Base-by-base conservation (phyloP, 805 yeast species). In the Kuraishia hungarica region DNA sequence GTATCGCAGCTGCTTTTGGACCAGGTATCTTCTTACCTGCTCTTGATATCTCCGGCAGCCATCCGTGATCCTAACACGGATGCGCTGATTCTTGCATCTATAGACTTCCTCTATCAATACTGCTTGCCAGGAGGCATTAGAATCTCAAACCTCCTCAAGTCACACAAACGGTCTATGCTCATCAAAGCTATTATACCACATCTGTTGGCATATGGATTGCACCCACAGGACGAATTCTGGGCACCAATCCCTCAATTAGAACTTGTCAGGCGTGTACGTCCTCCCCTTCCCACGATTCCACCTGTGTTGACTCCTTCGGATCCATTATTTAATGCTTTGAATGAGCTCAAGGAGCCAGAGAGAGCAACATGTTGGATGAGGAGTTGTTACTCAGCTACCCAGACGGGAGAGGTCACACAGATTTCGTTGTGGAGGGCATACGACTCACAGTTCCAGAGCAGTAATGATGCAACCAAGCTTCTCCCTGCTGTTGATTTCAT, bases 401-500 rank as follows among this genome's bases (percentile, higher is more conserved):
- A 80, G 11, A 83, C 78, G 8, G 90, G 93, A 2, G 97, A 91
- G 65, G 97, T 92, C 11, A 91, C 97, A 0, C 99, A 94, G 71
- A 92, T 94, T 24, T 87, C 96, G 20, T 78, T 94, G 50, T 94
- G 99, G 99, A 89, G 91, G 68, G 83, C 96, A 0, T 94, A 94
- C 71, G 98, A 94, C 68, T 74, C 83, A 15, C 94, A 87, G 67
- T 94, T 94, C 64, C 86, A 86, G 21, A 58, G 79, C 78, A 54
- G 81, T 80, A 70, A 73, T 50, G 75, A 72, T 29, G 79, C 84
- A 62, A 76, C 80, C 46, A 81, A 83, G 61, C 72, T 93, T 52
- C 76, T 93, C 35, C 96, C 97, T 0, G 99, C 99, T 0, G 97
- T 94, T 13, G 98, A 94, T 61, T 94, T 94, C 68, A 94, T 94